Conservation (phyloP, 495 filamentous ascomycete species). For the Aspergillus biplanus region DNA sequence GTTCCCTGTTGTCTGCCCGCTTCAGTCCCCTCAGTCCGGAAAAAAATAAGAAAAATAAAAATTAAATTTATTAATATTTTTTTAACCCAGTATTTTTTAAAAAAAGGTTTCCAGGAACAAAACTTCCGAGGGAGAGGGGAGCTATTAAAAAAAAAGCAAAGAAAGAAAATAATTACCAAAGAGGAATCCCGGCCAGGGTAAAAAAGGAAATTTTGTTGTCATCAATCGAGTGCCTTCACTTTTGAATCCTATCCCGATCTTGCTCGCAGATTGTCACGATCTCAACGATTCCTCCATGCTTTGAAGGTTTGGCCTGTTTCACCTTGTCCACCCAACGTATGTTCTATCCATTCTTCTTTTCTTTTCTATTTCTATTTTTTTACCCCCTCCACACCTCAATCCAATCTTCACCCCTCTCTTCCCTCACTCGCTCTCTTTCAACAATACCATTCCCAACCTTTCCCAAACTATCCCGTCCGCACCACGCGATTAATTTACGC, state of each 20-base stretch:
- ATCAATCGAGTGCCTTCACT: slow-evolving; percentile 20
- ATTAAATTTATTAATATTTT: slow-evolving; percentile 15
- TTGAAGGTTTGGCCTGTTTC: slow-evolving; percentile 40
- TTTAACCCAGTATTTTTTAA: slow-evolving; percentile 17
- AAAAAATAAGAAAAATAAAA: slow-evolving; percentile 31
- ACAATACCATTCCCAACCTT: neutral
- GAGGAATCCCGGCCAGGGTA: slow-evolving; percentile 17
- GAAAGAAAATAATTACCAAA: slow-evolving; percentile 23
- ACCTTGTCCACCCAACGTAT: slow-evolving; percentile 49
- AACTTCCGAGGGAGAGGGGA: slow-evolving; percentile 28
- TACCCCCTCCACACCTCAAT: slow-evolving; percentile 3
- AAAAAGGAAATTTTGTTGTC: slow-evolving; percentile 17
- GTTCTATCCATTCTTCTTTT: slow-evolving; percentile 26
- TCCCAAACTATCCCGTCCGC: slow-evolving; percentile 1
- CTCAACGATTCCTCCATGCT: slow-evolving; percentile 38
- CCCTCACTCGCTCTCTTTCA: neutral
- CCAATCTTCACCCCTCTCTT: neutral
- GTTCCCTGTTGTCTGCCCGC: slow-evolving; percentile 30
- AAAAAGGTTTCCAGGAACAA: slow-evolving; percentile 29
- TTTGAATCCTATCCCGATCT: slow-evolving; percentile 23
- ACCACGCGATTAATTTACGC: neutral
- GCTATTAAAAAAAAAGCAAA: slow-evolving; percentile 17
- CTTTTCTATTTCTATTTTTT: slow-evolving; percentile 5
- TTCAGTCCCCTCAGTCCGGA: slow-evolving; percentile 30
- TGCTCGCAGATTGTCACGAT: slow-evolving; percentile 33